These are phyloP conservation scores for Fusarium pininemorale DNA, from an alignment of 2,329 filamentous ascomycete genomes.

Conservation along the genomic window DNA sequence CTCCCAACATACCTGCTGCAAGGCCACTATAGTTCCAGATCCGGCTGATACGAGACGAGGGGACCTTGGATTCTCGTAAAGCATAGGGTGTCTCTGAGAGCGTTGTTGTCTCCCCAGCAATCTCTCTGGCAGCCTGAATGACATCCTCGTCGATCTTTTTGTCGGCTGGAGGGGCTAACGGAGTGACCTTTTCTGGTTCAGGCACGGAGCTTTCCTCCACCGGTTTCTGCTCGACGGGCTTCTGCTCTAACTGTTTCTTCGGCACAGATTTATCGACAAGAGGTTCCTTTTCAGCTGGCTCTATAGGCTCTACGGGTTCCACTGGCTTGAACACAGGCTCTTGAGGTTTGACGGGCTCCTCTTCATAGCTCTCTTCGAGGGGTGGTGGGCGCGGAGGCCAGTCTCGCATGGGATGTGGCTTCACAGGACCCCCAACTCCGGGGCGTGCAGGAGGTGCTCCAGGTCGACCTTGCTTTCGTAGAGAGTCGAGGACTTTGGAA, in stretches of 20 bases:
- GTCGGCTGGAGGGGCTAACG: neutral
- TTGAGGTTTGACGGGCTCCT: neutral
- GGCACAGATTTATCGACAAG: neutral
- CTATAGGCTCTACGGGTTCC: neutral
- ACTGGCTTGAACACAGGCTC: neutral
- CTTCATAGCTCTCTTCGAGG: neutral
- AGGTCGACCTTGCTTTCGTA: conserved; percentile 43
- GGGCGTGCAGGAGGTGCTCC: conserved; percentile 5
- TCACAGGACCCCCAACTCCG: conserved; percentile 36
- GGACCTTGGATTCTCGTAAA: conserved; percentile 89
- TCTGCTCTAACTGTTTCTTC: neutral
- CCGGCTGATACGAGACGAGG: conserved; percentile 84
- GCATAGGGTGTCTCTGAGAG: conserved; percentile 60
- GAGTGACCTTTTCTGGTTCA: neutral
- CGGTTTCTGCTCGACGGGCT: neutral
- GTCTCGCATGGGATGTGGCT: conserved; percentile 51
- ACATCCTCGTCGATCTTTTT: conserved; percentile 28
- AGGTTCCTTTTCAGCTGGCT: neutral
- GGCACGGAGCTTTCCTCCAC: neutral
- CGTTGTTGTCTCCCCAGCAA: conserved; percentile 25
- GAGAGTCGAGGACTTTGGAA: conserved; percentile 54
- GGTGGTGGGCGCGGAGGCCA: conserved; percentile 46
- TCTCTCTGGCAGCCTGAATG: conserved; percentile 41
- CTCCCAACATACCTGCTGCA: conserved; percentile 94
- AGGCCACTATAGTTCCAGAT: conserved; percentile 96